Percentiles rank a stretch among this genome's conserved stretches.
phyloP scores from a whole-genome alignment of 1,284 basidiomycete genomes.

The Apiotrichum gracile region DNA sequence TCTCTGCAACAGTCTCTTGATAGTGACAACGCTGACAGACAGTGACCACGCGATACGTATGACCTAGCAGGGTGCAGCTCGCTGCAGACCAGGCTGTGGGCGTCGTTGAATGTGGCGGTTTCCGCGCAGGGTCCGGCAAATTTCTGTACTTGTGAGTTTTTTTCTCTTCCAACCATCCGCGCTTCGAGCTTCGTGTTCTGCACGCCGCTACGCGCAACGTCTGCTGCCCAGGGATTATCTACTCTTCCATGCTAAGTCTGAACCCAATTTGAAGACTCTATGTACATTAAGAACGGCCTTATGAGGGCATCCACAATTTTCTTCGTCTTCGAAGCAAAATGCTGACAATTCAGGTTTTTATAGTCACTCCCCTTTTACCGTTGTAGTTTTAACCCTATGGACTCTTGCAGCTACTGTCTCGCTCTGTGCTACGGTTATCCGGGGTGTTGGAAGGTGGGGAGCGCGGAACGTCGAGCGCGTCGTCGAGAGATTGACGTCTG shows the following conservation, averaged over 20 bases:
- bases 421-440: too few relatives aligned
- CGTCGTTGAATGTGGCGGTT: conserved; percentile 3
- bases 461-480: too few relatives aligned
- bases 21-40: not conserved
- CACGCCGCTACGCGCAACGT: not conserved
- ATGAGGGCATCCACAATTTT: too few relatives aligned
- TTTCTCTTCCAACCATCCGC: not conserved
- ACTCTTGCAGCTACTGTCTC: too few relatives aligned
- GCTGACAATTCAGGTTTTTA: too few relatives aligned
- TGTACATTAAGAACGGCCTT: conserved; percentile 43
- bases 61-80: not conserved
- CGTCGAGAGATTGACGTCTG: too few relatives aligned
- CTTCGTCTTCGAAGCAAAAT: too few relatives aligned
- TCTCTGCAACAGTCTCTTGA: not conserved
- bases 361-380: too few relatives aligned
- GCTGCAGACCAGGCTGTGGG: not conserved
- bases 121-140: too few relatives aligned
- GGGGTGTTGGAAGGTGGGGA: too few relatives aligned
- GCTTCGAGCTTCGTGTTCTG: not conserved
- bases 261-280: conserved; percentile 33
- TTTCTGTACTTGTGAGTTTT: conserved; percentile 9
- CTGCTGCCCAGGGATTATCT: conserved; percentile 37
- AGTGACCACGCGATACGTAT: not conserved
- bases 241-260: conserved; percentile 46
- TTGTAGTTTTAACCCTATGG: too few relatives aligned